phyloP scores from a whole-genome alignment of 257 asterid species.

The Nicotiana tomentosiformis region DNA sequence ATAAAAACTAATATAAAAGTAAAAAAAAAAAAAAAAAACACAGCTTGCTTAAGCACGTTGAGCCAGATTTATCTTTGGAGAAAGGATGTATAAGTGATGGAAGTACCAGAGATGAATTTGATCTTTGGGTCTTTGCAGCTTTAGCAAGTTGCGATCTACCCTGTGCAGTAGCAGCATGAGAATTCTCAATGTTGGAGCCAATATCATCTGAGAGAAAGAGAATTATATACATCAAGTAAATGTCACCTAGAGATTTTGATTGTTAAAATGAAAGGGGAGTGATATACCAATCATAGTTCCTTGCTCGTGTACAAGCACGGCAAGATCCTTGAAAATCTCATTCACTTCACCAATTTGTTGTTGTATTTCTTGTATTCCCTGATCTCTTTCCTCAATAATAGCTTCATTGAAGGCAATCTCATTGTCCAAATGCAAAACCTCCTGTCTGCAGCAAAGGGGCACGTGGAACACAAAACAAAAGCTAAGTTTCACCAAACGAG shows the following conservation, averaged over 20 bases:
- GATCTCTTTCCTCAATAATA: constrained; percentile 91
- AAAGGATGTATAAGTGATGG: not conserved
- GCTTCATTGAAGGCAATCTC: constrained; percentile 91
- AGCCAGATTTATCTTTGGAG: not conserved
- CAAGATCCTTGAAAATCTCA: constrained; percentile 92
- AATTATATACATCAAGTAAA: not conserved
- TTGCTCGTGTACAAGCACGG: constrained; percentile 85
- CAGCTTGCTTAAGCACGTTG: too few species aligned
- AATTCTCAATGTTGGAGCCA: constrained; percentile 69
- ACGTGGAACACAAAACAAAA: constrained; percentile 9
- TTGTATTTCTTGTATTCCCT: constrained; percentile 86
- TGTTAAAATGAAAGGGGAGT: constrained; percentile 6
- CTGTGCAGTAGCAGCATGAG: constrained; percentile 84
- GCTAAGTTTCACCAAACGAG: not conserved
- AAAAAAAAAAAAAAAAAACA: too few species aligned
- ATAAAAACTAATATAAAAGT: not conserved
- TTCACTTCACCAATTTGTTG: constrained; percentile 95
- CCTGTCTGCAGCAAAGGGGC: constrained; percentile 55
- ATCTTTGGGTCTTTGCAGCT: constrained; percentile 84
- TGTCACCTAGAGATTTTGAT: not conserved
- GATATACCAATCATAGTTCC: constrained; percentile 80
- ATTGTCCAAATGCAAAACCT: constrained; percentile 71
- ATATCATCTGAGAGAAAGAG: constrained; percentile 52
- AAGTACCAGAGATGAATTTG: constrained; percentile 84
- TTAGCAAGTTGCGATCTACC: constrained; percentile 76